Evolutionary conservation across 352 stramenopile genomes (phyloP), one percentile per base, ranked within the genome.

Genomic region (Albugo candida): DNA sequence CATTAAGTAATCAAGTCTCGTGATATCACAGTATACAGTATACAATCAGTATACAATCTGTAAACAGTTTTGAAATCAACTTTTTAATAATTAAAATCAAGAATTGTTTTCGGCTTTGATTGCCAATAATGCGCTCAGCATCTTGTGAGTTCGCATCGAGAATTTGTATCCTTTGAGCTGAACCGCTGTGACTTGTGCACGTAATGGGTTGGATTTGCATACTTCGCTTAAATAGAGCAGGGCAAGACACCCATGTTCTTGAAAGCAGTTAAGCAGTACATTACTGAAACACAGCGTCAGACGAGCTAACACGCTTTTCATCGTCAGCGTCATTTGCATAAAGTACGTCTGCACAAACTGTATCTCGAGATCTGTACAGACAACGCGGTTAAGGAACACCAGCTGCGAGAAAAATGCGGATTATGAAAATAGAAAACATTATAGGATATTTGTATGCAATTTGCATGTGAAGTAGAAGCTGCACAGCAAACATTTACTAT

Each of bases 291-390:
- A 56, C 19, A 81, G 49, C 2, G 49, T 63, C 5, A 91, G 36
- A n/a, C 78, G 66, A 6, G 54, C 67, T 11, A 91, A 59, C 19
- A 86, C 70, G 46, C 68, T 79, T 55, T 85, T 87, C 55, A 81
- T 83, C 36, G 67, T 70, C 16, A 91, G 58, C 16, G 63, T 63
- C 44, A 91, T 86, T 35, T 75, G 75, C 70, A 91, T 86, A 49
- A 91, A 91, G 58, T 85, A 91, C 31, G 72, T 91, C 78, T 84
- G 81, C 11, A 62, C 59, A 35, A 87, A 91, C 50, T 91, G 74
- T 45, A 65, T 61, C 36, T 59, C 63, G 18, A 91, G 61, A 34
- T 55, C 70, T 67, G 45, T 53, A 40, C 14, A 42, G 20, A 19
- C 17, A 8, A 49, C 13, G 16, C 19, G 5, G 52, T 16, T 37